phyloP scores from a whole-genome alignment of 371 early-diverging fungal genomes.

The Mortierella sp. region DNA sequence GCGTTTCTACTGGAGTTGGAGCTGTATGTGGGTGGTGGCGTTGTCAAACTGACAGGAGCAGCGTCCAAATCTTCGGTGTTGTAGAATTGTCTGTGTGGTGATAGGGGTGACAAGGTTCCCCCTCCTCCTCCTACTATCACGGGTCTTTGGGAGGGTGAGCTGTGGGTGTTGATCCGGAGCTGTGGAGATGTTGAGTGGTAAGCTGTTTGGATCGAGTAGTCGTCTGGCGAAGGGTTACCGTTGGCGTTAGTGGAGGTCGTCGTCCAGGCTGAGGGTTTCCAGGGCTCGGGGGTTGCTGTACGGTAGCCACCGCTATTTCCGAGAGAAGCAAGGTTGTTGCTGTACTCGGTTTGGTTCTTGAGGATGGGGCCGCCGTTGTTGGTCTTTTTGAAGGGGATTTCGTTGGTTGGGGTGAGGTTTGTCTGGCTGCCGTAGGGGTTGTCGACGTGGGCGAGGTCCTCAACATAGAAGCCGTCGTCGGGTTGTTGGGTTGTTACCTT shows the following conservation, averaged over 20 bases:
- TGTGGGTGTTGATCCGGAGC: slow-evolving; percentile 17
- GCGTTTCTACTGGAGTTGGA: not conserved
- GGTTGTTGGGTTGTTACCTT: not conserved
- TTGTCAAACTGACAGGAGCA: slow-evolving; percentile 8
- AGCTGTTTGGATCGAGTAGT: not conserved
- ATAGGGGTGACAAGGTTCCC: not conserved
- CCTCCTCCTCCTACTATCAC: not conserved
- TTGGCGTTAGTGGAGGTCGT: not conserved
- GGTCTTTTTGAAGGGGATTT: not conserved
- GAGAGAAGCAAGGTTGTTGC: not conserved
- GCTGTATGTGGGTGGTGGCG: slow-evolving; percentile 12
- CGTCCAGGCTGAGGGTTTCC: slow-evolving; percentile 3
- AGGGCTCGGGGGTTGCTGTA: slow-evolving; percentile 1
- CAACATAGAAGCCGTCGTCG: not conserved
- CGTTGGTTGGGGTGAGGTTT: not conserved
- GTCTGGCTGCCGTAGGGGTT: slow-evolving; percentile 15
- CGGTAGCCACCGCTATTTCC: not conserved
- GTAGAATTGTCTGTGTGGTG: slow-evolving; percentile 10
- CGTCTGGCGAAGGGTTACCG: not conserved
- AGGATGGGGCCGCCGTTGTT: slow-evolving; percentile 1
- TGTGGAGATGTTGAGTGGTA: slow-evolving; percentile 10
- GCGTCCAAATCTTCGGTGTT: slow-evolving; percentile 26
- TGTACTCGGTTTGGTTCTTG: not conserved
- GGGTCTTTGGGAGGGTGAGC: not conserved
- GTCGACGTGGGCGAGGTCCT: not conserved